Base-by-base conservation (phyloP, 2,329 filamentous ascomycete genomes). In the Neonectria neomacrospora region DNA sequence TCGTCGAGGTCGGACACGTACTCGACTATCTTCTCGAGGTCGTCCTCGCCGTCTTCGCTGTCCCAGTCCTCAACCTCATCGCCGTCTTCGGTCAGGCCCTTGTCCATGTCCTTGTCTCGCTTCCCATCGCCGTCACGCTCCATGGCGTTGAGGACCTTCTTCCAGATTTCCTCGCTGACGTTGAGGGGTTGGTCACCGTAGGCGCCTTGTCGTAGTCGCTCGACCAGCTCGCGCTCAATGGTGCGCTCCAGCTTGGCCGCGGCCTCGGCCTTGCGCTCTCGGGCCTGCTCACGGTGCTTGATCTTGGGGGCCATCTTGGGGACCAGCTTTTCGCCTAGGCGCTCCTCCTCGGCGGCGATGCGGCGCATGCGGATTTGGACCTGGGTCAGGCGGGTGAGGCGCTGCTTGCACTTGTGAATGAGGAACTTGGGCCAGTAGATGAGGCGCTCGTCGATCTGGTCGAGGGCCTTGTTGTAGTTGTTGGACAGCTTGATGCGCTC, bases 351-450 rank as follows among this genome's bases (percentile, higher is more conserved):
- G 75, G 91, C 93, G 30, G 92, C 93, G 66, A 98, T 84, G 76
- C 90, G 89, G 74, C 91, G 88, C 86, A 88, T 89, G 69, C 88
- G 84, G 68, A 97, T 96, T 61, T 91, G 90, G 51, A 99, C 95
- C 83, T 98, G 96, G 54, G 93, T 97, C 74, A 99, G 79, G 52
- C 96, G 85, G 10, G 96, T 98, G 47, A 98, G 87, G 64, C 96
- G 90, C 82, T 98, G 96, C 84, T 99, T 99, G 85, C 93, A 96
- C 81, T 96, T 97, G 82, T 97, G 94, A 34, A 93, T 83, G 67
- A 97, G 82, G 76, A 97, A 97, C 78, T 97, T 97, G 58, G 95
- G 94, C 85, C 94, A 98, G 85, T 97, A 98, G 75, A 94, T 91
- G 70, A 97, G 84, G 52, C 91, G 87, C 72, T 92, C 88, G 77